Percentiles rank a stretch among this genome's conserved stretches.
These are phyloP conservation scores for Plectranthus barbatus DNA, from an alignment of 257 asterid species.

Conservation along the genomic window DNA sequence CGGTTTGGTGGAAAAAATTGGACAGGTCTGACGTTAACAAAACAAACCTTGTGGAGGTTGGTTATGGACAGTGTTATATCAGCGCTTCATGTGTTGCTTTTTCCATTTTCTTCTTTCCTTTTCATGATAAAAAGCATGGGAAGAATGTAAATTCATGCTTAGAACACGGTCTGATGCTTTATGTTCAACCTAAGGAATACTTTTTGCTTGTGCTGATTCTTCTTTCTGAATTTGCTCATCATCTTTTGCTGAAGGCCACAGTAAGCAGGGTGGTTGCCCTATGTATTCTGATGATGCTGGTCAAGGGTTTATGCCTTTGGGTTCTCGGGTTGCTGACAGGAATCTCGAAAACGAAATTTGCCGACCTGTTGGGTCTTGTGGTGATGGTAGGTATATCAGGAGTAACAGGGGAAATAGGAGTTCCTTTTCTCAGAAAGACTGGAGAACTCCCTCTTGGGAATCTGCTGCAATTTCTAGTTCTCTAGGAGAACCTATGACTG, in stretches of 20 bases:
- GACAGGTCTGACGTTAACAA: no score
- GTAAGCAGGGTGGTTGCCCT: conserved; percentile 10
- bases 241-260: conserved; percentile 64
- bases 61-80: no score
- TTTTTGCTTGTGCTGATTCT: conserved; percentile 21
- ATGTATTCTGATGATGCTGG: no score
- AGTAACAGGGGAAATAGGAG: conserved; percentile 57
- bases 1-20: conserved; percentile 3
- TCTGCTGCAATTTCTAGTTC: conserved; percentile 35
- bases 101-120: not conserved
- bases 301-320: conserved; percentile 27
- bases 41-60: no score
- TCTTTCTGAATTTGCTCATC: not conserved
- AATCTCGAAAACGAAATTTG: conserved; percentile 46
- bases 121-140: not conserved
- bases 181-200: not conserved
- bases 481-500: conserved; percentile 39
- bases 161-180: not conserved
- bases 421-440: conserved; percentile 52
- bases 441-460: conserved; percentile 51
- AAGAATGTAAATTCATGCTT: not conserved
- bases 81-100: not conserved
- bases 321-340: conserved; percentile 55
- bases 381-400: conserved; percentile 50
- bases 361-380: conserved; percentile 41